Percentiles rank a stretch among this genome's conserved stretches.
phyloP scores from a whole-genome alignment of 1,139 yeast species.

The Hanseniaspora sp. region DNA sequence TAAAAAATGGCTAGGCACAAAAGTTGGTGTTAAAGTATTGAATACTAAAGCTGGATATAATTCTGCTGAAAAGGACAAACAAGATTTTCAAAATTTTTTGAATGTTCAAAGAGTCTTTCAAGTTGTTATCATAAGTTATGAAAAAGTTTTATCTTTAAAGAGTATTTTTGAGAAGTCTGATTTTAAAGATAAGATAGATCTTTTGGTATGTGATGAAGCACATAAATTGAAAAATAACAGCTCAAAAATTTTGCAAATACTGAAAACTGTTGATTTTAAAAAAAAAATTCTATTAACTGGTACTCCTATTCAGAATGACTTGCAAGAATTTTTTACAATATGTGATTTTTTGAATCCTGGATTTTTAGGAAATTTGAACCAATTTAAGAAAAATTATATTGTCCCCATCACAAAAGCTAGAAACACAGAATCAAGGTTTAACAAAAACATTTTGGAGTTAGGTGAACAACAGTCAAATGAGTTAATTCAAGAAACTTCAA shows the following conservation, averaged over 20 bases:
- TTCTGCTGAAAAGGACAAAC: constrained; percentile 40
- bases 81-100: constrained; percentile 51
- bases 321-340: constrained; percentile 70
- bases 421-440: constrained; percentile 52
- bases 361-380: constrained; percentile 50
- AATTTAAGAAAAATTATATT: constrained; percentile 57
- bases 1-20: constrained; percentile 71
- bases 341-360: constrained; percentile 81
- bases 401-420: constrained; percentile 65
- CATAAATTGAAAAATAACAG: constrained; percentile 65
- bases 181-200: constrained; percentile 41
- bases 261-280: constrained; percentile 46
- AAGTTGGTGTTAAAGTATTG: constrained; percentile 49
- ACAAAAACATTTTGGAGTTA: constrained; percentile 37
- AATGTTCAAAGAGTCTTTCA: constrained; percentile 59
- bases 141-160: constrained; percentile 36
- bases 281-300: constrained; percentile 67
- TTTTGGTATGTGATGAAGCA: constrained; percentile 90
- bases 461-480: constrained; percentile 58
- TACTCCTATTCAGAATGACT: constrained; percentile 90
- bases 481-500: constrained; percentile 50
- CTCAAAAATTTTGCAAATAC: constrained; percentile 58
- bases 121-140: constrained; percentile 79
- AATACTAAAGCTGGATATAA: constrained; percentile 28
- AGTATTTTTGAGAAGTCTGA: constrained; percentile 39